Evolutionary conservation across 352 stramenopile species (phyloP), one percentile per base, ranked within the genome.

Genomic region (Globisporangium acanthophoron): DNA sequence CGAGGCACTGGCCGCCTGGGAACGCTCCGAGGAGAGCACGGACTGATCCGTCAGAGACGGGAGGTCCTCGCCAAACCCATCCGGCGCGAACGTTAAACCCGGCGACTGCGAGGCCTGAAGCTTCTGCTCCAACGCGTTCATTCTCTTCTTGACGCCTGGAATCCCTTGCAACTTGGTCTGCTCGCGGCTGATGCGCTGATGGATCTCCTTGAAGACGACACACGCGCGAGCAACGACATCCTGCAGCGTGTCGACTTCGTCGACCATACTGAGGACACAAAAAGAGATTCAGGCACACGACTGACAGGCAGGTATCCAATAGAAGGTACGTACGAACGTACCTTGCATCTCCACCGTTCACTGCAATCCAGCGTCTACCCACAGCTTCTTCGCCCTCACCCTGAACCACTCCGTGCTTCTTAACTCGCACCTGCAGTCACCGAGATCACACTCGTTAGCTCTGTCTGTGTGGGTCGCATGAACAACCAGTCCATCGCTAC

Each of bases 11-110:
- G 35, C 11, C 8, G 35, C 3, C 8, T 15, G 12, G 37, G 37
- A 43, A 5, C 12, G 37, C 47, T 76, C 69, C 0, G 62, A 71
- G 4, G 63, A 64, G 3, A 56, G 43, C 15, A 73, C 37, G 18
- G 59, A 65, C 12, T 54, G 61, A 21, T 68, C 58, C 4, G 46
- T 59, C 3, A 56, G 8, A 21, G 27, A 33, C 55, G 49, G 13
- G n/a, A 24, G 21, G 31, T 15, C 45, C 45, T 24, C 27, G 33
- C 33, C 33, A 37, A 37, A 9, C 3, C 33, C 33, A 5, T 47
- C 41, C 11, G 35, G 8, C 8, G 11, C 2, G 35, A 5, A 40
- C 12, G 2, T 4, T 12, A 43, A 18, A 13, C 13, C 8, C 13
- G 9, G 37, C 1, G 37, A 43, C 11, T 18, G 37, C 8, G 37